These are phyloP conservation scores for Trametes cubensis DNA, from an alignment of 768 basidiomycete genomes.

Conservation along the genomic window DNA sequence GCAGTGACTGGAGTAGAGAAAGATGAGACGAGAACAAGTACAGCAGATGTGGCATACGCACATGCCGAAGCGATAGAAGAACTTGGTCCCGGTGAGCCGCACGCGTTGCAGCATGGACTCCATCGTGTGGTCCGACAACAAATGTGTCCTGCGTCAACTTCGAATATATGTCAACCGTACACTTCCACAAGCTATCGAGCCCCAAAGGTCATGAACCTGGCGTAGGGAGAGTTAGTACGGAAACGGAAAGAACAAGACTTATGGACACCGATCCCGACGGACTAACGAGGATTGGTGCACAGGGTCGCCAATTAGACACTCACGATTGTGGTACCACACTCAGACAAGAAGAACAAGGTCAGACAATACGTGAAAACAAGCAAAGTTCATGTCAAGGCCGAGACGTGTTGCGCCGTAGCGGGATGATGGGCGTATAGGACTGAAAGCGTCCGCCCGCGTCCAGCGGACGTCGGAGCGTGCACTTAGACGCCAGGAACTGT, in stretches of 20 bases:
- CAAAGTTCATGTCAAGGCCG: conserved; percentile 10
- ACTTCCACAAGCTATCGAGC: neutral
- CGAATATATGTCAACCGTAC: neutral
- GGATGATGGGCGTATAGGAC: neutral
- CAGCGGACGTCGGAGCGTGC: neutral
- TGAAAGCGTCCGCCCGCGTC: conserved; percentile 4
- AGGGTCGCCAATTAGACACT: neutral
- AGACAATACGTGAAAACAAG: conserved; percentile 8
- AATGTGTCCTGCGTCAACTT: neutral
- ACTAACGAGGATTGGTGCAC: too few species aligned
- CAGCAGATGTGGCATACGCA: conserved; percentile 44
- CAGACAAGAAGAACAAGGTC: neutral
- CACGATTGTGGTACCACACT: neutral
- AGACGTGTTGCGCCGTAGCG: neutral
- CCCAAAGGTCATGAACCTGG: too few species aligned
- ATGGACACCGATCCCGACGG: too few species aligned
- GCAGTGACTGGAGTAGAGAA: conserved; percentile 63
- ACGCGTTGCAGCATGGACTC: conserved; percentile 36
- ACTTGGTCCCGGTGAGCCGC: conserved; percentile 45
- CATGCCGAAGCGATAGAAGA: conserved; percentile 80
- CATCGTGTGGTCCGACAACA: conserved; percentile 16
- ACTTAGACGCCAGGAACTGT: conserved; percentile 6
- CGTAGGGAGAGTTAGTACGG: neutral
- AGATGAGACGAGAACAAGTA: neutral
- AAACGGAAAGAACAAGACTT: neutral